Conservation (phyloP, 2,329 filamentous ascomycete genomes). For the Hortaea werneckii region DNA sequence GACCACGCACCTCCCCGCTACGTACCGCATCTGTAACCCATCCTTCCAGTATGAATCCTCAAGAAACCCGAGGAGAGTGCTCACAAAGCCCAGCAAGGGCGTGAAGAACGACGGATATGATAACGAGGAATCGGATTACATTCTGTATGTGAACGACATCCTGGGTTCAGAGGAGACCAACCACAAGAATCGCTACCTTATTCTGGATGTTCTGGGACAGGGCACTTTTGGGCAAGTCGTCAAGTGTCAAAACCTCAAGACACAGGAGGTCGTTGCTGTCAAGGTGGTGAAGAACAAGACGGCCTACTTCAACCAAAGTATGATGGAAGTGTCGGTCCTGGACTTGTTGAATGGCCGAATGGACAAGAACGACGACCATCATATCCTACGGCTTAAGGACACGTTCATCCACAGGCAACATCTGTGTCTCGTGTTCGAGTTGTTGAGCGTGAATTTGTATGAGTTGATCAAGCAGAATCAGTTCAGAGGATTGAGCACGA, state of each 20-base stretch:
- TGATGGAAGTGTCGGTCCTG: slow-evolving; percentile 99
- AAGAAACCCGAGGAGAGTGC: slow-evolving; percentile 83
- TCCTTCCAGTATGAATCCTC: slow-evolving; percentile 98
- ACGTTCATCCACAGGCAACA: slow-evolving; percentile 98
- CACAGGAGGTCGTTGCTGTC: slow-evolving; percentile 94
- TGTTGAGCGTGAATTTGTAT: slow-evolving; percentile 94
- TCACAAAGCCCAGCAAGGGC: slow-evolving; percentile 97
- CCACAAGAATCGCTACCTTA: slow-evolving; percentile 97
- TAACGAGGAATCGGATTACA: slow-evolving; percentile 98
- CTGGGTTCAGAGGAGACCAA: slow-evolving; percentile 94
- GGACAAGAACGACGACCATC: slow-evolving; percentile 98
- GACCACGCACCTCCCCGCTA: slow-evolving; percentile 83
- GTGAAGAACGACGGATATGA: slow-evolving; percentile 98
- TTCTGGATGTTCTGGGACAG: slow-evolving; percentile 91
- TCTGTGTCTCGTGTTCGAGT: slow-evolving; percentile 89
- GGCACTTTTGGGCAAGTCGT: slow-evolving; percentile 98
- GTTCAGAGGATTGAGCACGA: slow-evolving; percentile 93
- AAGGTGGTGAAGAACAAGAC: slow-evolving; percentile 99
- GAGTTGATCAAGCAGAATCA: slow-evolving; percentile 99
- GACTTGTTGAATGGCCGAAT: slow-evolving; percentile 96
- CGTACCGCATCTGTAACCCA: slow-evolving; percentile 96
- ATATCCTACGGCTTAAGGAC: slow-evolving; percentile 86
- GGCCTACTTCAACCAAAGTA: slow-evolving; percentile 98
- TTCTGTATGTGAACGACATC: slow-evolving; percentile 98
- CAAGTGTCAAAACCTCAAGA: slow-evolving; percentile 97